Base-by-base conservation (phyloP, 1,139 yeast genomes). In the Yamadazyma taylorii region DNA sequence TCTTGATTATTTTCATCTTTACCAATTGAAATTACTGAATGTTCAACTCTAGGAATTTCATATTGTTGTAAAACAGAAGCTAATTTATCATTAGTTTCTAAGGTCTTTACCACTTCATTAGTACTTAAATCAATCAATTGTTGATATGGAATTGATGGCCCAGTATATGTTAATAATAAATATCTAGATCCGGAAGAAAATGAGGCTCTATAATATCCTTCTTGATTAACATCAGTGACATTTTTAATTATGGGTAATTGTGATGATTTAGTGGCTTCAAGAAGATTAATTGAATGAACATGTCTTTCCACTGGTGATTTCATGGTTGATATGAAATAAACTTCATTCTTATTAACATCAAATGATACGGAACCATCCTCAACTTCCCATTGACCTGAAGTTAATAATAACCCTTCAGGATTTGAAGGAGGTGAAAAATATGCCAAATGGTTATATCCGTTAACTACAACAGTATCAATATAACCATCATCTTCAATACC, bases 131-230 rank as follows among this genome's bases (percentile, higher is more conserved):
- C 87, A 34, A 83, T 52, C 47, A 85, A 66, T 47, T 73, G 69
- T 58, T 85, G 92, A 47, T 70, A 70, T 12, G 94, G 94, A 30
- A 81, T 67, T 5, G 61, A 63, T 0, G 94, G 94, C 1, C 94
- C 94, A 29, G 64, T 58, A 49, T 82, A 80, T 11, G 72, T 72
- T 38, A 84, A 61, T 33, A 83, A 63, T 23, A 79, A 66, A 50
- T 73, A 84, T 48, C 87, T 69, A 1, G 83, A 69, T 2, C 89
- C 89, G 2, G 81, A 63, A 1, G 90, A 82, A 48, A 82, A 83
- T 1, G 89, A 77, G 1, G 79, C 85, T 5, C 73, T 55, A 58
- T 70, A 88, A 68, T 81, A 85, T 2, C 90, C 96, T 32, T 75
- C 83, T 16, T 60, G 60, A 1, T 69, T 53, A 1, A 74, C 70